These are phyloP conservation scores for Metschnikowia arizonensis DNA, from an alignment of 805 yeast genomes.

Conservation along the genomic window DNA sequence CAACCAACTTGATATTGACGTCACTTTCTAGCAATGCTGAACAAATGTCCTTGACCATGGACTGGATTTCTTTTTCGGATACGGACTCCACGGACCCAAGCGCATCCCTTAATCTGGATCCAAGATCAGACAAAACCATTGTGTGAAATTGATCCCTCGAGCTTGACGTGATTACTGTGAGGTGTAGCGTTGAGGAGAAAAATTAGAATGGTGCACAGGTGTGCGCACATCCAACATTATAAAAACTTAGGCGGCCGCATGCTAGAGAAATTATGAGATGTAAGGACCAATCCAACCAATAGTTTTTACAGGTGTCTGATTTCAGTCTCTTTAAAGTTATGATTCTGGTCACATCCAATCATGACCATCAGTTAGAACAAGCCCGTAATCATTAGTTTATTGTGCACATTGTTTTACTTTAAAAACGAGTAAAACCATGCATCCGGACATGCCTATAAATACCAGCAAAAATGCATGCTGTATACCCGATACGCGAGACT, in stretches of 20 bases:
- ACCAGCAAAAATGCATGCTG: too few relatives aligned
- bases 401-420: too few relatives aligned
- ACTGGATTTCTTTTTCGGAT: conserved; percentile 34
- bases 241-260: background rate
- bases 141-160: background rate
- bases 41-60: conserved; percentile 80
- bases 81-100: conserved; percentile 40
- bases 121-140: conserved; percentile 46
- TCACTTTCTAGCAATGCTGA: conserved; percentile 91
- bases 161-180: background rate
- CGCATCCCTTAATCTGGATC: conserved; percentile 41
- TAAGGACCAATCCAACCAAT: too few relatives aligned
- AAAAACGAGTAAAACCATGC: too few relatives aligned
- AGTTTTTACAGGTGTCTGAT: too few relatives aligned
- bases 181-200: conserved; percentile 5
- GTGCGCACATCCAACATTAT: background rate
- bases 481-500: too few relatives aligned
- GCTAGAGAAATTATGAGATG: background rate
- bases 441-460: too few relatives aligned
- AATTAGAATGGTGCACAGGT: conserved; percentile 2
- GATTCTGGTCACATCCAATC: too few relatives aligned
- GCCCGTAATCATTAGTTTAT: too few relatives aligned
- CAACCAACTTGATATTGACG: conserved; percentile 83
- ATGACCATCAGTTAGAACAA: too few relatives aligned
- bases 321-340: too few relatives aligned